phyloP scores from a whole-genome alignment of 805 yeast genomes.

The Wickerhamiella lipophila region DNA sequence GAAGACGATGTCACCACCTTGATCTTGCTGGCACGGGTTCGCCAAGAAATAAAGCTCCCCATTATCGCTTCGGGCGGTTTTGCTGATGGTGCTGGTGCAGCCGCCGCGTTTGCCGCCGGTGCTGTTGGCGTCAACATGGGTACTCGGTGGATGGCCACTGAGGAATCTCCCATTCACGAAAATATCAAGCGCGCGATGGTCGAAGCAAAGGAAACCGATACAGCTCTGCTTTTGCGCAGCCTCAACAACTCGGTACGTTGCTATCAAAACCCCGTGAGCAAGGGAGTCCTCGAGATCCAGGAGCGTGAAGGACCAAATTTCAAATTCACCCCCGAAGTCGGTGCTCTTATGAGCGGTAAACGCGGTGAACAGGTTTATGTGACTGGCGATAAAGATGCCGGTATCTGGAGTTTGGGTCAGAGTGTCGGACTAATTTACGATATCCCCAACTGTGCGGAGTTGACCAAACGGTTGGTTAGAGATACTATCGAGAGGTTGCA shows the following conservation, averaged over 20 bases:
- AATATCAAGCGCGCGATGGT: constrained; percentile 20
- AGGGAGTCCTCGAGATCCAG: constrained; percentile 22
- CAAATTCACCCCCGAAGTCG: constrained; percentile 18
- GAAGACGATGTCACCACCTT: constrained; percentile 26
- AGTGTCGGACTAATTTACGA: constrained; percentile 24
- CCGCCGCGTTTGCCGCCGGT: constrained; percentile 28
- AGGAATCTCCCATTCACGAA: constrained; percentile 25
- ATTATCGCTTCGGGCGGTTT: constrained; percentile 27
- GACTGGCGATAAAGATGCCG: constrained; percentile 25
- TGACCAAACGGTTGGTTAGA: constrained; percentile 21
- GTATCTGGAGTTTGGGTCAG: constrained; percentile 28
- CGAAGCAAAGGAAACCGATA: constrained; percentile 23
- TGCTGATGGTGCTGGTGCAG: constrained; percentile 26
- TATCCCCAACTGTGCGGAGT: constrained; percentile 26
- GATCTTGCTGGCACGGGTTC: constrained; percentile 23
- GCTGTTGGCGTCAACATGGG: constrained; percentile 27
- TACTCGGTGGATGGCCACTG: constrained; percentile 26
- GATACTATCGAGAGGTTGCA: constrained; percentile 19
- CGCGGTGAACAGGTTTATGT: constrained; percentile 24
- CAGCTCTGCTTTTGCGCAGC: constrained; percentile 23
- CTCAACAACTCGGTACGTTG: constrained; percentile 26
- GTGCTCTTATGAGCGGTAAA: constrained; percentile 23
- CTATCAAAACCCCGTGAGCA: constrained; percentile 23
- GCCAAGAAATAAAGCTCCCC: constrained; percentile 25
- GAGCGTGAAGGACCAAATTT: constrained; percentile 20